Percentiles rank a stretch among this genome's conserved stretches.
Conservation (phyloP, 352 stramenopile species). For the Phytophthora nicotianae region DNA sequence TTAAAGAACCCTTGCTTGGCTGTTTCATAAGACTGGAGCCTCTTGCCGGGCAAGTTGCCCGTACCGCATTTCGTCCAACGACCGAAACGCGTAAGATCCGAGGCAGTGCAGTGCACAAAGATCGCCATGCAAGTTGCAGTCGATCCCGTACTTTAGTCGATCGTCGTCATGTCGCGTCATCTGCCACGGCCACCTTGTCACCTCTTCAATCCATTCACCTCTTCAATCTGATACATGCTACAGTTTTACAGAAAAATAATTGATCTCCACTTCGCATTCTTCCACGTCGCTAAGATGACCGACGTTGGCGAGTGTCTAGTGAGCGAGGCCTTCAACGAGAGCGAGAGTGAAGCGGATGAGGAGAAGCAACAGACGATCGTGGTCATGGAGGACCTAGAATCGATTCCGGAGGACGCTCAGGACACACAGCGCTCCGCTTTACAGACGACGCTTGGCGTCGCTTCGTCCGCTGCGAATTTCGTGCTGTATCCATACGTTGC, state of each 20-base stretch:
- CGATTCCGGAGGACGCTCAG: background rate
- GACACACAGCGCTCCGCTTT: constrained; percentile 30
- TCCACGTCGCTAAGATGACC: constrained; percentile 10
- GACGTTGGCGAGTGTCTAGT: constrained; percentile 17
- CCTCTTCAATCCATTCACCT: constrained; percentile 7
- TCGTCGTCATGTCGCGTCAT: background rate
- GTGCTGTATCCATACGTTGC: constrained; percentile 69
- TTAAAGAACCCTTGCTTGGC: background rate
- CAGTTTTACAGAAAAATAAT: background rate
- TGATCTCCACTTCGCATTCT: background rate
- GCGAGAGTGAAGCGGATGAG: constrained; percentile 9
- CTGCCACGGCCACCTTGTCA: background rate
- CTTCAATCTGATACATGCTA: constrained; percentile 1
- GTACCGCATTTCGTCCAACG: constrained; percentile 3
- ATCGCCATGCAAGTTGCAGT: constrained; percentile 9
- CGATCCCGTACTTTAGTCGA: constrained; percentile 1
- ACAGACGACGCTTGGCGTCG: constrained; percentile 59
- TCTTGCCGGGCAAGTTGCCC: too few relatives aligned
- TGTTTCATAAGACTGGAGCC: background rate
- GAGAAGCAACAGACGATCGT: constrained; percentile 30
- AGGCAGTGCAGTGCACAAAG: background rate
- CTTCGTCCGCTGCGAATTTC: constrained; percentile 60
- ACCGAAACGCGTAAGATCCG: background rate
- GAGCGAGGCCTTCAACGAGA: constrained; percentile 36
- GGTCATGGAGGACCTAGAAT: constrained; percentile 24